Evolutionary conservation across 768 basidiomycete genomes (phyloP), one percentile per base, ranked within the genome.

Genomic region (Strobilomyces echinocephalus): DNA sequence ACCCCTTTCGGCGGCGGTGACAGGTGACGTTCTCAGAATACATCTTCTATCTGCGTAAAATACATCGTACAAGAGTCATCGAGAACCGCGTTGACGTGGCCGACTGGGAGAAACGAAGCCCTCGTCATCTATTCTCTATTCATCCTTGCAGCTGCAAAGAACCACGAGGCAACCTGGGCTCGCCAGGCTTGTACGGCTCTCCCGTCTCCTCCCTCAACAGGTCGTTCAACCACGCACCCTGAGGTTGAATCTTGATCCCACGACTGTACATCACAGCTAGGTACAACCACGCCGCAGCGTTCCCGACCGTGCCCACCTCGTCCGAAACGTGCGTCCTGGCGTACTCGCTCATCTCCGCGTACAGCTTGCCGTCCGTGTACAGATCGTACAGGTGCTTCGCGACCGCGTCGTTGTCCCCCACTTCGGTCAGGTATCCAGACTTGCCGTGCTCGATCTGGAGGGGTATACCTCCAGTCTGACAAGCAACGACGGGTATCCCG

Each of bases 391-490:
- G 77, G 65, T 91, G 77, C 60, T 79, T 73, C 34, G 92, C 89
- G 44, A 95, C 91, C 7, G 82, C 72, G 5, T 75, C 76, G 59
- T 88, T 87, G 66, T 95, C 88, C 28, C 87, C 86, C 10, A 84
- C 79, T 16, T 83, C 81, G 58, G 86, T 87, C 60, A 97, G 75
- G 77, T 79, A 94, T 46, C 95, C 95, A 58, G 88, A 91, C 71
- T 91, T 85, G 50, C 91, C 93, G 59, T 97, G 74, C 60, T 82
- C 82, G 59, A 97, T 81, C 67, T 97, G 95, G 44, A 97, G 82
- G 39, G 95, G 95, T 65, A 97, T 95, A 60, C 94, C 94, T 54
- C 95, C 95, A 5, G 95, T 95, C 53, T 77, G 78, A 48, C 78
- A 85, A 8, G 90, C 90, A 62, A 97, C 80, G 63, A 95, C 78